Base-by-base conservation (phyloP, 495 filamentous ascomycete species). In the Gamarada debralockiae region DNA sequence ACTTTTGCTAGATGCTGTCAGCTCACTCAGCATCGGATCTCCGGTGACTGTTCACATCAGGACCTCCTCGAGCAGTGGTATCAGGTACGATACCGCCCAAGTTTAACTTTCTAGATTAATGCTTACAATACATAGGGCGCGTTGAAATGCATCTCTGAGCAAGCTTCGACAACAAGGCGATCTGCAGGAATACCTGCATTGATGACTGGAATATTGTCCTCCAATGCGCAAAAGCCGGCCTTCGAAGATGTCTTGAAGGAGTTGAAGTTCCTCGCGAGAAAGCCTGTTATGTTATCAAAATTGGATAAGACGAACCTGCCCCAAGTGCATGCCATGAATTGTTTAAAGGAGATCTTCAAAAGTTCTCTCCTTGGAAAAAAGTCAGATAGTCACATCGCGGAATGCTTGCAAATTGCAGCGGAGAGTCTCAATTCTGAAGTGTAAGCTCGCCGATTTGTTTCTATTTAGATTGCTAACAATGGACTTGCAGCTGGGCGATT, bases 311-410 rank as follows among this genome's bases (percentile, higher is more conserved):
- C 81, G 6, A 82, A 87, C 38, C 67, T 97, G 13, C 86, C 91
- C 13, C 93, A 97, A 69, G 93, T 97, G 1, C 93, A 98, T 62
- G 90, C 92, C 0, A 74, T 96, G 56, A 98, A 98, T 57, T 95
- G 85, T 55, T 67, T 97, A 39, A 89, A 92, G 63, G 87, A 91
- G 48, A 83, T 93, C 5, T 93, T 96, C 63, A 87, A 81, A 29
- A 89, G 85, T 59, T 85, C 87, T 4, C 79, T 80, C 18, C 73
- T 96, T 12, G 83, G 81, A 9, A 66, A 69, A 18, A 60, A 66
- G 33, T 82, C 86, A 0, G 87, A 92, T 53, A 67, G 65, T 1
- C 83, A 88, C 55, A 75, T 97, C 22, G 84, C 87, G 48, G 65
- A 78, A n/a, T 79, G 79, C 9, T 70, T 97, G 15, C 79, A 83